Evolutionary conservation across 1,284 basidiomycete species (phyloP), one percentile per base, ranked within the genome.

Genomic region (Rhodotorula sp.): DNA sequence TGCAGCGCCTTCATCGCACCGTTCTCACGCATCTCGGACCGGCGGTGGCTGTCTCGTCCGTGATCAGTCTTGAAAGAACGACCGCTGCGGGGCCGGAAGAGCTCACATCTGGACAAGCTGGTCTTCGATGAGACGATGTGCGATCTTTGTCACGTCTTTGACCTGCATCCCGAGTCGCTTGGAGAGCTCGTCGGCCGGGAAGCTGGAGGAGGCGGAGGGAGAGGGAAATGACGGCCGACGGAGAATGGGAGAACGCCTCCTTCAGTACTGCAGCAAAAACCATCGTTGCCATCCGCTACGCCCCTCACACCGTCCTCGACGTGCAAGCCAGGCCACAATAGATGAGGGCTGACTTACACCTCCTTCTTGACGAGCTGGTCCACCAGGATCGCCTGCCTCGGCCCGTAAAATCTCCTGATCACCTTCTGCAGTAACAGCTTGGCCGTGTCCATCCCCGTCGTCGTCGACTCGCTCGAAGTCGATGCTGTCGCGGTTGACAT

Each of bases 131-230:
- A 99, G 84, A 62, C 88, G 88, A 18, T 91, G 91, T 79, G 93
- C 90, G 79, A 96, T 85, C 81, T 94, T 95, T 80, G 91, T 89
- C 73, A 98, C 83, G 81, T 99, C 96, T 79, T 94, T 95, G n/a
- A 89, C 85, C 78, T 91, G 88, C 69, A 96, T 83, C 4, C 91
- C 92, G 82, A 95, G 88, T 69, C 90, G 84, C 64, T 89, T 88
- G 16, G 92, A 92, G 77, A 98, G 83, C 73, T 94, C 91, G 80
- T 95, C 93, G 79, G 94, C 92, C 80, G 92, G 92, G 78, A 94
- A 87, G 80, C 91, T 92, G 72, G 8, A 24, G 69, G n/a, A 2
- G 30, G 22, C 30, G 46, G 13, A 52, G 46, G 16, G 47, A 44
- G 71, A 69, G 60, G 63, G 70, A 67, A 34, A 66, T 7, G 44